Evolutionary conservation across 345 rosid genomes (phyloP), one percentile per base, ranked within the genome.

Genomic region (Linum trigynum): DNA sequence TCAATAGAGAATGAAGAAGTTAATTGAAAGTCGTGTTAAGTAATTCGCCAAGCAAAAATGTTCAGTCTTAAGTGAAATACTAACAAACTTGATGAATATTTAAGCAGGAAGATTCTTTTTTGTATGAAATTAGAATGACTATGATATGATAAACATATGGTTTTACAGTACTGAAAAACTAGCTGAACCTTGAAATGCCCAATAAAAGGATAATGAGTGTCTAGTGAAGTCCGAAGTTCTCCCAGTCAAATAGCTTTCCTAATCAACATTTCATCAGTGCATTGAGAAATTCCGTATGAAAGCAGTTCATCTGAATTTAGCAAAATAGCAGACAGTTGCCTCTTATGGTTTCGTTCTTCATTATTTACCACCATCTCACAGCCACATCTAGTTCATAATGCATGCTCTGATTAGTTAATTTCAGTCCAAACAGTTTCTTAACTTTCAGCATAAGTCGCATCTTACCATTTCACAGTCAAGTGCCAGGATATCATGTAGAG

Each of bases 381-480:
- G 53, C 53, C 14, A 48, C 9, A 48, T 48, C 11, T 9, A 9
- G 53, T 48, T 48, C 53, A 48, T 9, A 48, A 48, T 2, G 14
- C 53, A 48, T 15, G 14, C 3, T 48, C 53, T 48, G 14, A 48
- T 0, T 9, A 9, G 53, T 48, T 6, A 15, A 48, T 48, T 6
- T 15, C 14, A 48, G 55, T 50, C 45, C 38, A 51, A 48, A 62
- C 15, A 62, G 43, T 35, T 10, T 55, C 50, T 59, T 36, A 59
- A 11, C 16, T 35, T 17, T 37, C 16, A 60, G 36, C 23, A 61
- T 36, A 60, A 71, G 42, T 38, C 11, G 59, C 10, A 38, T 32
- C 67, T 71, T 82, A 94, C 99, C 99, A 94, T 94, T 81, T 90
- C 99, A 61, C 99, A 94, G 62, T 94, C 99, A 75, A 94, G 96